phyloP scores from a whole-genome alignment of 2,329 filamentous ascomycete species.

The Dothideomycetidae sp. region DNA sequence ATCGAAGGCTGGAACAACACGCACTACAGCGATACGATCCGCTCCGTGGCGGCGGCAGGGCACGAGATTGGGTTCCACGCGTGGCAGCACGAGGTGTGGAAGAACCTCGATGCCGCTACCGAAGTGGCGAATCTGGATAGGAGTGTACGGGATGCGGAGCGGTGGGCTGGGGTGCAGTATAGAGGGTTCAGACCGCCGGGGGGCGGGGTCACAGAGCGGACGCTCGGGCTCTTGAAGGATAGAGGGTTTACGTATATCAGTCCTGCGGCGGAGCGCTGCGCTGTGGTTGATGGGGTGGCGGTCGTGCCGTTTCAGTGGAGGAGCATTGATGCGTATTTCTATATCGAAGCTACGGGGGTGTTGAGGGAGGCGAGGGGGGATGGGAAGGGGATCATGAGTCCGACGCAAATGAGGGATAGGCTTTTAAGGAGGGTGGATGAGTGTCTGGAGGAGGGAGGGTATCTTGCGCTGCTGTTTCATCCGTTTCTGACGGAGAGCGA shows the following conservation, averaged over 20 bases:
- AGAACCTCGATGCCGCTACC: slow-evolving; percentile 15
- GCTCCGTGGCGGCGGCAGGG: slow-evolving; percentile 15
- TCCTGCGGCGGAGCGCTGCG: slow-evolving; percentile 20
- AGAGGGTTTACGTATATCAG: slow-evolving; percentile 21
- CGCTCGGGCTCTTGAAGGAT: slow-evolving; percentile 18
- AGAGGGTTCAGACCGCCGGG: slow-evolving; percentile 22
- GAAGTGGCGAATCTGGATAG: slow-evolving; percentile 17
- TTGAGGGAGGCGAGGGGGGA: slow-evolving; percentile 19
- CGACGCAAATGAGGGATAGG: slow-evolving; percentile 14
- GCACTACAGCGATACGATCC: slow-evolving; percentile 16
- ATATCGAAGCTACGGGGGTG: slow-evolving; percentile 19
- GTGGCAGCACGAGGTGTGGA: slow-evolving; percentile 23
- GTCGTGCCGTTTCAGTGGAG: slow-evolving; percentile 17
- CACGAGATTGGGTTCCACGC: slow-evolving; percentile 23
- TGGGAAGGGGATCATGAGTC: slow-evolving; percentile 13
- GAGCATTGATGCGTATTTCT: slow-evolving; percentile 22
- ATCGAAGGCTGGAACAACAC: slow-evolving; percentile 21
- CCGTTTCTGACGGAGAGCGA: slow-evolving; percentile 19
- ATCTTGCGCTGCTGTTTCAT: slow-evolving; percentile 21
- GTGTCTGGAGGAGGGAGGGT: slow-evolving; percentile 18
- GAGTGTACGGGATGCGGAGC: slow-evolving; percentile 17
- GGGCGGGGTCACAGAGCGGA: slow-evolving; percentile 20
- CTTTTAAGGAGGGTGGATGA: slow-evolving; percentile 18
- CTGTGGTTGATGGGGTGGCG: slow-evolving; percentile 13
- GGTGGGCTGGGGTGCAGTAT: slow-evolving; percentile 14